Evolutionary conservation across 257 asterid genomes (phyloP).

Genomic region (Voacanga thouarsii): DNA sequence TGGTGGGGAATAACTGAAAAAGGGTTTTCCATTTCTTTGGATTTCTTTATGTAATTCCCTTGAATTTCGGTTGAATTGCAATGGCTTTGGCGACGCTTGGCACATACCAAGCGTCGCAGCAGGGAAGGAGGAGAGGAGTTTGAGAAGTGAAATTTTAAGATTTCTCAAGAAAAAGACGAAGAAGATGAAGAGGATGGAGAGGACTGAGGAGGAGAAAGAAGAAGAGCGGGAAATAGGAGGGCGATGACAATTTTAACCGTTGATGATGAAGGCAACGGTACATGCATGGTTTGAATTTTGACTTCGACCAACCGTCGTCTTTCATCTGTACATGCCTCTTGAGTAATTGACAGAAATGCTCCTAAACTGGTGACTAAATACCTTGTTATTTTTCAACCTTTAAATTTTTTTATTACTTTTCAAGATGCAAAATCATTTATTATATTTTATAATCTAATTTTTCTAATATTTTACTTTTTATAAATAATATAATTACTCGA

Average conservation of each 20-base stretch:
- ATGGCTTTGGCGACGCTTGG: slow-evolving; percentile 50
- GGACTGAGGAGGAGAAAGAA: neutral
- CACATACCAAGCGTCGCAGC: slow-evolving; percentile 34
- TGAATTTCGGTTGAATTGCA: neutral
- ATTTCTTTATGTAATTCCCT: neutral
- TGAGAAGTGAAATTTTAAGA: neutral
- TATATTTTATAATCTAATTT: no score
- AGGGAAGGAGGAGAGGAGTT: neutral
- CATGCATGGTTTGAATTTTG: slow-evolving; percentile 8
- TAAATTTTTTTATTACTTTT: neutral
- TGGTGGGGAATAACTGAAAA: neutral
- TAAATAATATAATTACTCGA: no score
- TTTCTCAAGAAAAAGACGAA: neutral
- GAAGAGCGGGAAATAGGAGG: neutral
- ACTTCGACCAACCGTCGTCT: neutral
- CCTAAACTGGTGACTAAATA: no score
- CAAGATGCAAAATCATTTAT: no score
- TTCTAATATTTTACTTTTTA: no score
- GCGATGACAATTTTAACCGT: slow-evolving; percentile 35
- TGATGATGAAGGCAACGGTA: slow-evolving; percentile 1
- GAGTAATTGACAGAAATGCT: neutral
- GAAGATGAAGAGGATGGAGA: neutral
- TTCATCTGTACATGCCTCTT: neutral
- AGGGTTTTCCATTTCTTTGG: slow-evolving; percentile 26
- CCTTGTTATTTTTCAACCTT: neutral